phyloP scores from a whole-genome alignment of 371 early-diverging fungal genomes.

The Scutellospora calospora region DNA sequence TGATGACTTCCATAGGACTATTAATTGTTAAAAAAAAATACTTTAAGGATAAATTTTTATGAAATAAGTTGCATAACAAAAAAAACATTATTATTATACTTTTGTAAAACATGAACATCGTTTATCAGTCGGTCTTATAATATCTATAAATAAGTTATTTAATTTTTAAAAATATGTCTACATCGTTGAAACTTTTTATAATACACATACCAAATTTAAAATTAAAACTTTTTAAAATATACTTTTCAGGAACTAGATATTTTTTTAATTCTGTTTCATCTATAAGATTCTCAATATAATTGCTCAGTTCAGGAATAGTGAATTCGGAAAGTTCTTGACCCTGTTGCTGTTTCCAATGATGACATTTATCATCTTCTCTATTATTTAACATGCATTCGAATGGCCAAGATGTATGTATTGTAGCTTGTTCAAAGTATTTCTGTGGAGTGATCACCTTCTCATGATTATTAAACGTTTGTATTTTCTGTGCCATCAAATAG shows the following conservation, averaged over 20 bases:
- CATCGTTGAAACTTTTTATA: background rate
- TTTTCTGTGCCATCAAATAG: constrained; percentile 59
- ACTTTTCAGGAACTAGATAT: constrained; percentile 65
- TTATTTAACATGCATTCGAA: constrained; percentile 25
- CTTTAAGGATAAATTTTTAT: too few species aligned
- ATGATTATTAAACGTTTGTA: background rate
- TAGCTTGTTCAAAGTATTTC: constrained; percentile 41
- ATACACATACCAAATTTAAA: constrained; percentile 65
- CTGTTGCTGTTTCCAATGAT: background rate
- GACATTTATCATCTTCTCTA: background rate
- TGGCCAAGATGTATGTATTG: constrained; percentile 63
- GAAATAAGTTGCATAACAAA: too few species aligned
- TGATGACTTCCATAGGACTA: constrained; percentile 77
- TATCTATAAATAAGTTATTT: constrained; percentile 53
- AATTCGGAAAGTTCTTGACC: constrained; percentile 7
- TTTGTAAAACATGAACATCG: constrained; percentile 80
- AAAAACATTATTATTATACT: constrained; percentile 39
- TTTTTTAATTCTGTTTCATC: constrained; percentile 46
- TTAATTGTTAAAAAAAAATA: background rate
- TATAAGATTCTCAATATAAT: constrained; percentile 49
- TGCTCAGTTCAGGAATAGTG: background rate
- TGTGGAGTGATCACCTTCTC: constrained; percentile 46
- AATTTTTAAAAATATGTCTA: too few species aligned
- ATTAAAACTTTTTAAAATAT: constrained; percentile 62
- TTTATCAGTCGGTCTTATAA: constrained; percentile 60